Percentiles rank a stretch among this genome's conserved stretches.
phyloP scores from a whole-genome alignment of 768 basidiomycete species.

The Dioszegia crocea region DNA sequence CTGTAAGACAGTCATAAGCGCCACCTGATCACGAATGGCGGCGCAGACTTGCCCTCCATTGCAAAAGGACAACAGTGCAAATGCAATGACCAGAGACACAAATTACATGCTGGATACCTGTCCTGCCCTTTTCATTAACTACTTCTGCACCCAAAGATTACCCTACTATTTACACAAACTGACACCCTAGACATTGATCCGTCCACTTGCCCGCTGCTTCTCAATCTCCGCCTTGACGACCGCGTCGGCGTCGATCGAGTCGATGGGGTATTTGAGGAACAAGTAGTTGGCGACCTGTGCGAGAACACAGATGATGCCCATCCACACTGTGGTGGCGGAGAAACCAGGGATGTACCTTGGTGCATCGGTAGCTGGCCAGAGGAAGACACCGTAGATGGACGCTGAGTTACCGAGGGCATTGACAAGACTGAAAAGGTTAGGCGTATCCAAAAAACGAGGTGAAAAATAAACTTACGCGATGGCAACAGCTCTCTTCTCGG shows the following conservation, averaged over 20 bases:
- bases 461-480: conserved; percentile 22
- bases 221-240: conserved; percentile 35
- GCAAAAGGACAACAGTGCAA: no score
- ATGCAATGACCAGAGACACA: no score
- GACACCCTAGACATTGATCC: conserved; percentile 1
- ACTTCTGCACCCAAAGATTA: no score
- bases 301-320: conserved; percentile 29
- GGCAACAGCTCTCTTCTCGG: conserved; percentile 46
- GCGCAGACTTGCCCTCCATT: no score
- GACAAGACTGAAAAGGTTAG: conserved; percentile 19
- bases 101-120: no score
- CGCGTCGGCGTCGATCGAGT: conserved; percentile 29
- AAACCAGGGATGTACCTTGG: conserved; percentile 47
- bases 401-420: conserved; percentile 45
- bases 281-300: conserved; percentile 35
- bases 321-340: conserved; percentile 43
- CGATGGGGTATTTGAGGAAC: conserved; percentile 41
- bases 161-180: no score
- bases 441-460: no score
- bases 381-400: conserved; percentile 49
- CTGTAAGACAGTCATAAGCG: no score
- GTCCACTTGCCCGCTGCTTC: conserved; percentile 23
- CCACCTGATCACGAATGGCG: no score
- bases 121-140: no score
- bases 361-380: conserved; percentile 44